phyloP scores from a whole-genome alignment of 73 alveolate species.

The Paraurostyla sp. region DNA sequence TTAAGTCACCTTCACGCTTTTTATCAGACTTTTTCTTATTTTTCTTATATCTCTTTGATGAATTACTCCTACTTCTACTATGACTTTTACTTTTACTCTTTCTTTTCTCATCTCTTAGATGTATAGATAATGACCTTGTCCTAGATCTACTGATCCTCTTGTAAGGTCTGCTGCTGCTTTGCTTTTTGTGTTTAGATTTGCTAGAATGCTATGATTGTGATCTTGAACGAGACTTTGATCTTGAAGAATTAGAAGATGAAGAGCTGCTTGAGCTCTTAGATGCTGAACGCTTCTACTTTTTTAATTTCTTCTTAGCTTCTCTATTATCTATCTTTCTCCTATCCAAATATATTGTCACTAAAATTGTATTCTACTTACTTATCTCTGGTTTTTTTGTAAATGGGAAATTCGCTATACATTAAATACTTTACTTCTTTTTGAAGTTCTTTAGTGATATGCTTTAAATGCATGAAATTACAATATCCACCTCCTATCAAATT shows the following conservation, averaged over 20 bases:
- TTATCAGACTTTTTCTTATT: not conserved
- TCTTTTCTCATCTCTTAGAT: not conserved
- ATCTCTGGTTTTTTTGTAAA: constrained; percentile 84
- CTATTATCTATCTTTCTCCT: not conserved
- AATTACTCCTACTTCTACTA: not conserved
- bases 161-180: not conserved
- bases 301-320: not conserved
- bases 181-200: too few species aligned
- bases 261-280: not conserved
- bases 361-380: not conserved
- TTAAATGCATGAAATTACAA: constrained; percentile 99
- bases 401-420: constrained; percentile 99
- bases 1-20: not conserved
- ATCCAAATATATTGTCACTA: not conserved
- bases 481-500: constrained; percentile 95
- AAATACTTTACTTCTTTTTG: constrained; percentile 91
- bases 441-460: constrained; percentile 94
- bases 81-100: not conserved
- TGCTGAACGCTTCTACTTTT: not conserved
- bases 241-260: not conserved
- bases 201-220: too few species aligned
- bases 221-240: too few species aligned
- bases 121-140: not conserved
- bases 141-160: not conserved
- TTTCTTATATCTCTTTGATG: not conserved